Evolutionary conservation across 163 green algal genomes (phyloP), one percentile per base, ranked within the genome.

Genomic region (Chlorella variabilis): DNA sequence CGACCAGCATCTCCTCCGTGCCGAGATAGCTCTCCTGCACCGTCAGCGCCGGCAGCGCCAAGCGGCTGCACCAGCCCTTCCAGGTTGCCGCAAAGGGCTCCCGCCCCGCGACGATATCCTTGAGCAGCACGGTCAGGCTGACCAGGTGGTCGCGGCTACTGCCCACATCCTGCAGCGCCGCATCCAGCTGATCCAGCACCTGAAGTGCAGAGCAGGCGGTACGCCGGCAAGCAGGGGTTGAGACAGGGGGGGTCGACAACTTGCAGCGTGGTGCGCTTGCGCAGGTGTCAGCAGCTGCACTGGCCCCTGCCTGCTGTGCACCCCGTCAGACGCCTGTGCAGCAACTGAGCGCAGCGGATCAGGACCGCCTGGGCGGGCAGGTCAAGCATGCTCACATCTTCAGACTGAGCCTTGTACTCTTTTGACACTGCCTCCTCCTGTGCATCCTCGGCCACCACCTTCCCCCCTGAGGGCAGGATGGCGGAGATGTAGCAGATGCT

Each of bases 161-260:
- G 71, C 51, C 49, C 25, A 23, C 51, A 4, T 39, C 27, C 17
- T 29, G 23, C 49, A 78, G 71, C 51, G 25, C 15, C 18, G 49
- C 21, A 9, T 68, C 71, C 33, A 78, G 34, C 71, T 78, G 45
- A 29, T 56, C 54, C 71, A 78, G 71, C 33, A 78, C 71, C 71
- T 78, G 49, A 33, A 54, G 2, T 33, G 27, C n/a, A n/a, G n/a
- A n/a, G 17, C 4, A 25, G 27, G 38, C 5, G 41, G 7, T 45
- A 27, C 11, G 29, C 61, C 4, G 31, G 9, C 61, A 41, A 39
- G 17, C 4, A 18, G 17, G n/a, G n/a, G n/a, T n/a, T n/a, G n/a
- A n/a, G n/a, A n/a, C n/a, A n/a, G n/a, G n/a, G n/a, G n/a, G n/a
- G n/a, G n/a, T n/a, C n/a, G n/a, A n/a, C n/a, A n/a, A n/a, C n/a